Evolutionary conservation across 192 early-diverging fungal genomes (phyloP).

Genomic region (Chytriomyces hyalinus): DNA sequence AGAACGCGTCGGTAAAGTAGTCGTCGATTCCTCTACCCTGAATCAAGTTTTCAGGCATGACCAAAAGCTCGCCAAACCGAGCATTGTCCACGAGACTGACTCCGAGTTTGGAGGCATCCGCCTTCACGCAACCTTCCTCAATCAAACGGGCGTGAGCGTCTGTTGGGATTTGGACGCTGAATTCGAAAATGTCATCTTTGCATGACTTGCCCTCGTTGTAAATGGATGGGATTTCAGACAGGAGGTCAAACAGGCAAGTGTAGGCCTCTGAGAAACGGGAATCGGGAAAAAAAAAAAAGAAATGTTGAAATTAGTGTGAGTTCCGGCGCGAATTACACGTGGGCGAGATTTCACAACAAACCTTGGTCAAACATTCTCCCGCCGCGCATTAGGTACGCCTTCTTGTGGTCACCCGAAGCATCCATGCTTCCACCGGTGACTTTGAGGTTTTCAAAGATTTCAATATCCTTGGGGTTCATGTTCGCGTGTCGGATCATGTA

Average conservation of each 20-base stretch:
- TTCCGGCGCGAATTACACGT: background rate
- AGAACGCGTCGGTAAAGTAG: slow-evolving; percentile 42
- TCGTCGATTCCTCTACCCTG: slow-evolving; percentile 40
- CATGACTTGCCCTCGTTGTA: slow-evolving; percentile 33
- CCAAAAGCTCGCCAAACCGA: slow-evolving; percentile 23
- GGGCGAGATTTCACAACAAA: background rate
- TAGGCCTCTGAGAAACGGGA: slow-evolving; percentile 32
- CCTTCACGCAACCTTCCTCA: slow-evolving; percentile 27
- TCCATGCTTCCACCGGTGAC: slow-evolving; percentile 42
- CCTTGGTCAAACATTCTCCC: slow-evolving; percentile 45
- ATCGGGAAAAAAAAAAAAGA: background rate
- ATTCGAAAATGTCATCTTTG: slow-evolving; percentile 43
- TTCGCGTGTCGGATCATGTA: slow-evolving; percentile 44
- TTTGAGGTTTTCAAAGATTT: slow-evolving; percentile 38
- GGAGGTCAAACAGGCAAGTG: slow-evolving; percentile 36
- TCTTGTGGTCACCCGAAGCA: slow-evolving; percentile 29
- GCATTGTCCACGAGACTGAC: slow-evolving; percentile 32
- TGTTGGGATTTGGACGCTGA: slow-evolving; percentile 30
- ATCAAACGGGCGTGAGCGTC: slow-evolving; percentile 37
- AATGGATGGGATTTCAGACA: slow-evolving; percentile 39
- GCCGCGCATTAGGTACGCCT: slow-evolving; percentile 34
- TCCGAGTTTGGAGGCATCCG: slow-evolving; percentile 35
- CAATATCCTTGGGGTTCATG: slow-evolving; percentile 34
- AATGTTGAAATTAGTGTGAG: background rate
- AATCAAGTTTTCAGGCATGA: slow-evolving; percentile 35